Evolutionary conservation across 805 yeast species (phyloP), one percentile per base, ranked within the genome.

Genomic region (Starmerella stellata): DNA sequence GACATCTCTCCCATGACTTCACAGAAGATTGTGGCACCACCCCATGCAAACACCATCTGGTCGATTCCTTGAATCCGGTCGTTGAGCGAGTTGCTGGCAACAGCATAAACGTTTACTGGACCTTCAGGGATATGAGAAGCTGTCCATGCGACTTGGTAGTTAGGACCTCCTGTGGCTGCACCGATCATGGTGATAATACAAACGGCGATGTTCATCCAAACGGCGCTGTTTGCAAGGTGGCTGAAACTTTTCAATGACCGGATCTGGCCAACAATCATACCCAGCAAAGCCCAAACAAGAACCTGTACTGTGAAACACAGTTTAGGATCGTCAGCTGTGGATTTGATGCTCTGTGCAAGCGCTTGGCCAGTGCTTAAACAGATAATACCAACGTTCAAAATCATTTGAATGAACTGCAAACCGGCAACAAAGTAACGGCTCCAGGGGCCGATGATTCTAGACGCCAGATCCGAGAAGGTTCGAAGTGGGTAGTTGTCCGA

Each of bases 21-120:
- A 15, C 64, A 59, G 52, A 65, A 66, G 36, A 65, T 61, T 44
- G 66, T 58, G n/a, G 70, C 66, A 44, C 71, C 72, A 30, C 70
- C 71, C 56, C 64, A 66, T 2, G 69, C 62, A 49, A 61, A 66
- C 16, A 67, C 66, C 44, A 66, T 58, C 48, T 65, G 65, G 52
- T 64, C 58, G 42, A 62, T 41, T 35, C 52, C 52, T 19, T 16
- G 38, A 35, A 48, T 46, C n/a, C 39, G 39, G 23, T 21, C 34
- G 9, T 17, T 24, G n/a, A 47, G 34, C 14, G 8, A 18, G 2
- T 36, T 25, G 8, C 35, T 25, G 11, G 38, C 16, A 18, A 34
- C 36, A 4, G 40, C 47, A 8, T 17, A 4, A 5, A 31, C 34
- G 18, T 21, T 2, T 5, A 42, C 36, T 2, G 39, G 40, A 3